These are phyloP conservation scores for Podila epigama DNA, from an alignment of 192 early-diverging fungal species.

Conservation along the genomic window DNA sequence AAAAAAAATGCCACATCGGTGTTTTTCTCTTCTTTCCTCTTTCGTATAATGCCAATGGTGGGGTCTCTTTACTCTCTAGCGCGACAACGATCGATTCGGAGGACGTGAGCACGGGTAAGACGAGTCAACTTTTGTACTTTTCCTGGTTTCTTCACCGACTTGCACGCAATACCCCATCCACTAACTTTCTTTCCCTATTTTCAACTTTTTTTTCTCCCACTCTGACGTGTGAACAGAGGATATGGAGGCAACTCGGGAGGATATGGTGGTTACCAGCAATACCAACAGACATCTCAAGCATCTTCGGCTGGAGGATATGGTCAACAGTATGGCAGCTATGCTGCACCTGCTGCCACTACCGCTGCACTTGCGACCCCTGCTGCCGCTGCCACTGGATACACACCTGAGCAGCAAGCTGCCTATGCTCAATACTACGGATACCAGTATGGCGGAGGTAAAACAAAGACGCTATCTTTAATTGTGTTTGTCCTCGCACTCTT, in stretches of 20 bases:
- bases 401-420: slow-evolving; percentile 47
- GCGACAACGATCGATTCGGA: slow-evolving; percentile 46
- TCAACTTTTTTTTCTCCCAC: not conserved
- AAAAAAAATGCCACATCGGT: too few species aligned
- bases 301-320: slow-evolving; percentile 26
- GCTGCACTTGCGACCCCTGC: slow-evolving; percentile 7
- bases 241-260: slow-evolving; percentile 28
- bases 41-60: slow-evolving; percentile 10
- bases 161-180: too few species aligned
- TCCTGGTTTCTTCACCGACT: not conserved
- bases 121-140: not conserved
- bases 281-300: slow-evolving; percentile 19
- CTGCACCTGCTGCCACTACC: slow-evolving; percentile 20
- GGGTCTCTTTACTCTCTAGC: slow-evolving; percentile 28
- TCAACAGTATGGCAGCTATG: slow-evolving; percentile 38
- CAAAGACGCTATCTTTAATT: not conserved
- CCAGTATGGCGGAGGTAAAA: slow-evolving; percentile 21
- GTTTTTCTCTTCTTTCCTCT: slow-evolving; percentile 2
- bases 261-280: slow-evolving; percentile 25
- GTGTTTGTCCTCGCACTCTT: not conserved
- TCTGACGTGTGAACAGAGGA: slow-evolving; percentile 15
- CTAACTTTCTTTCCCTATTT: not conserved
- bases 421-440: slow-evolving; percentile 50
- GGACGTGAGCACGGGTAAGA: slow-evolving; percentile 44
- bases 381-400: slow-evolving; percentile 22